These are phyloP conservation scores for Eucalyptus globulus DNA, from an alignment of 345 rosid species.

Conservation along the genomic window DNA sequence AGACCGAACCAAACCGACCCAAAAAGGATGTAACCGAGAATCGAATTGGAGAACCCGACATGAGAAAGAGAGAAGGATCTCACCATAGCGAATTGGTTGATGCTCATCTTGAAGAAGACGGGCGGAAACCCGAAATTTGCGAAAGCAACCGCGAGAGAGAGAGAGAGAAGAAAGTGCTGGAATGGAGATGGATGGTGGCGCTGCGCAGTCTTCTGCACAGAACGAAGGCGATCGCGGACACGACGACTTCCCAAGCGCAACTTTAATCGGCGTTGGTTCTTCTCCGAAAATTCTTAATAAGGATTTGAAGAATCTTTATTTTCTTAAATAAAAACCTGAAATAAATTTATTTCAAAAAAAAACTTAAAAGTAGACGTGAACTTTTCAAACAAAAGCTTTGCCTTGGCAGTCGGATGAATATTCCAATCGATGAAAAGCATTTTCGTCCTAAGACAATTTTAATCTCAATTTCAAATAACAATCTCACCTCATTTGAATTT, in stretches of 20 bases:
- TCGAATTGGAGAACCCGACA: background rate
- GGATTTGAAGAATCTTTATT: background rate
- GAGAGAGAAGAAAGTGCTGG: background rate
- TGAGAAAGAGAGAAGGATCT: background rate
- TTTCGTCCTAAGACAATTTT: too few relatives aligned
- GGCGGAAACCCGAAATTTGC: background rate
- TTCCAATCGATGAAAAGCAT: accelerated
- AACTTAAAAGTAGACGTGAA: background rate
- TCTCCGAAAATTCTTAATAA: background rate
- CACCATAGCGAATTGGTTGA: conserved; percentile 32
- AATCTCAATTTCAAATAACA: background rate
- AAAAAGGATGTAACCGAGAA: background rate
- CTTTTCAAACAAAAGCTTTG: background rate
- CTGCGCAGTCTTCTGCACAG: background rate
- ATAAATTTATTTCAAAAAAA: too few relatives aligned
- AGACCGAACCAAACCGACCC: background rate
- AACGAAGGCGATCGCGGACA: background rate
- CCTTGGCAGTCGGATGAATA: too few relatives aligned
- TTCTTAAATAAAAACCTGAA: background rate
- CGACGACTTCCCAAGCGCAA: background rate
- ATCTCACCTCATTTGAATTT: too few relatives aligned
- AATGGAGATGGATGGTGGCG: background rate
- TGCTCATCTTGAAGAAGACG: conserved; percentile 5
- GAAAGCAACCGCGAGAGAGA: background rate
- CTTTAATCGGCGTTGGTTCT: background rate